Conservation (phyloP, 2,329 filamentous ascomycete genomes). For the Apiospora rasikravindrae region DNA sequence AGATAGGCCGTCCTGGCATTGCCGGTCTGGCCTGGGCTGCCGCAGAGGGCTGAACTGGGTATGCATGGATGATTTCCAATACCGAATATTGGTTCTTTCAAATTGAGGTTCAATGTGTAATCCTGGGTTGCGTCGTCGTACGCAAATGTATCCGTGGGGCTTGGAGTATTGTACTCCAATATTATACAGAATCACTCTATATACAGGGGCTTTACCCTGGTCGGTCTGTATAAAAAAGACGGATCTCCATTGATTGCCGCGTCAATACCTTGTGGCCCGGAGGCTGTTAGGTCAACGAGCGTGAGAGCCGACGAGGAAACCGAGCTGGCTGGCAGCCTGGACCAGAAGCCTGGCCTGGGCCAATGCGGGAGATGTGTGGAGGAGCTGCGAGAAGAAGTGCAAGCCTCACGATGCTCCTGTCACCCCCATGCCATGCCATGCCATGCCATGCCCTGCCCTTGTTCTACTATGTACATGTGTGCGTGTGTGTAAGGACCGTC, state of each 20-base stretch:
- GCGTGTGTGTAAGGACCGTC: background rate
- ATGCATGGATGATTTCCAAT: background rate
- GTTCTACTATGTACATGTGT: background rate
- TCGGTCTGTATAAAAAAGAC: constrained; percentile 7
- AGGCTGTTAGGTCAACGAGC: background rate
- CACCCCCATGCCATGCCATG: background rate
- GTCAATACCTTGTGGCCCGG: background rate
- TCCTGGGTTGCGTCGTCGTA: constrained; percentile 8
- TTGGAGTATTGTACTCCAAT: constrained; percentile 8
- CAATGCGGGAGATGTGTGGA: constrained; percentile 2
- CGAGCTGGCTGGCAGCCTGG: constrained; percentile 4
- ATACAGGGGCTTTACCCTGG: background rate
- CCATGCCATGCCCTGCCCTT: background rate
- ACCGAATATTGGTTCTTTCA: constrained; percentile 4
- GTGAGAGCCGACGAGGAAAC: background rate
- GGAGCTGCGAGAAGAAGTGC: constrained; percentile 5
- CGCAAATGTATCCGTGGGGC: constrained; percentile 11
- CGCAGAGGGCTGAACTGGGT: background rate
- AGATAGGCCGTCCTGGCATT: background rate
- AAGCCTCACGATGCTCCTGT: constrained; percentile 7
- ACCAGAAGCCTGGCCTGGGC: background rate
- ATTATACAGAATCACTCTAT: constrained; percentile 10
- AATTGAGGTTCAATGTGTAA: background rate
- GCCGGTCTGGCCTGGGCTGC: background rate
- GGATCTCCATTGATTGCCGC: constrained; percentile 8